Percentiles rank a stretch among this genome's conserved stretches.
Conservation (phyloP, 331 rosid genomes). For the Malus hybrid region DNA sequence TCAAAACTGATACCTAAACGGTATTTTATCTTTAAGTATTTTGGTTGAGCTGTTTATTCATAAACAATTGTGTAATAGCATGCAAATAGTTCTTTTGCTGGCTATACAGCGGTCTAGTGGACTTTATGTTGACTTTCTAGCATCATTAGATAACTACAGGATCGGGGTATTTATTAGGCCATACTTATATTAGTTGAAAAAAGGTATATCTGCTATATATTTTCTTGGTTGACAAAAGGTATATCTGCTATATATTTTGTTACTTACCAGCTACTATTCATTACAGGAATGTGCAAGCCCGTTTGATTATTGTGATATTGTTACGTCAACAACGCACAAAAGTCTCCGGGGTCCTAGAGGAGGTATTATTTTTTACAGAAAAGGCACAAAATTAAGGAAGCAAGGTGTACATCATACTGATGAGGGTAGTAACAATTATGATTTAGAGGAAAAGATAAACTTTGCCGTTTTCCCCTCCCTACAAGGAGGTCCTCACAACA, state of each 20-base stretch:
- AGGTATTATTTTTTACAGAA: conserved; percentile 71
- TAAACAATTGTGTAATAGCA: neutral
- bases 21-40: neutral
- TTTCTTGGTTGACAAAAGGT: neutral
- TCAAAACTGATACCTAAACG: neutral
- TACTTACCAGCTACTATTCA: conserved; percentile 1
- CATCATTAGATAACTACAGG: neutral
- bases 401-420: conserved; percentile 37
- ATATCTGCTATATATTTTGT: neutral
- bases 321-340: conserved; percentile 88
- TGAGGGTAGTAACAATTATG: conserved; percentile 41
- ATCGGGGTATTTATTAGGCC: neutral
- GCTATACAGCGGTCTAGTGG: neutral
- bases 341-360: conserved; percentile 85
- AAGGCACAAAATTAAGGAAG: conserved; percentile 47
- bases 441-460: conserved; percentile 70
- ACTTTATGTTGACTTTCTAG: neutral
- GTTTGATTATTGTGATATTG: conserved; percentile 66
- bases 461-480: conserved; percentile 64
- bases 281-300: conserved; percentile 65
- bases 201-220: too few relatives aligned
- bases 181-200: neutral
- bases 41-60: neutral
- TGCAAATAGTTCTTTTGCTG: neutral
- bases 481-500: conserved; percentile 91